These are phyloP conservation scores for Pseudogymnoascus sp. DNA, from an alignment of 2,329 filamentous ascomycete species.

Conservation along the genomic window DNA sequence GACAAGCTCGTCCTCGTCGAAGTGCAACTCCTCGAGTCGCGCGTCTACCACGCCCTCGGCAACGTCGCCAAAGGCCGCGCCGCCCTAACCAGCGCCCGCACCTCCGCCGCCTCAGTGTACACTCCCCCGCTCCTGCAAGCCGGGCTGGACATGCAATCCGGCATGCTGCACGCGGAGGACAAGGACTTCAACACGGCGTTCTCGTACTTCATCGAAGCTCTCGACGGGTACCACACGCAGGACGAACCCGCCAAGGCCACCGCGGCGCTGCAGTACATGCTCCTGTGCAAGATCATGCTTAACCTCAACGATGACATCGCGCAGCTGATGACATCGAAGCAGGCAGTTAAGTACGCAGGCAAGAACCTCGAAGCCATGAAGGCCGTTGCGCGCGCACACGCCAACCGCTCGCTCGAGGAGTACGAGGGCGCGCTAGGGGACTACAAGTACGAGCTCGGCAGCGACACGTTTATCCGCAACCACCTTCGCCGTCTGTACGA, in stretches of 20 bases:
- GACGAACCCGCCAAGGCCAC: conserved; percentile 86
- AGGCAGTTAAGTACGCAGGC: conserved; percentile 91
- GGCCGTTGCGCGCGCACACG: conserved; percentile 89
- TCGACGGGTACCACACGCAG: conserved; percentile 92
- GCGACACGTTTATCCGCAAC: conserved; percentile 92
- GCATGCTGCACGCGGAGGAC: conserved; percentile 97
- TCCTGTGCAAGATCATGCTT: conserved; percentile 99
- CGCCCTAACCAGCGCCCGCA: conserved; percentile 87
- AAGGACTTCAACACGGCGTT: conserved; percentile 98
- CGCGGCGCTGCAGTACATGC: conserved; percentile 97
- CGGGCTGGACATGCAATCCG: conserved; percentile 97
- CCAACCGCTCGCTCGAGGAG: conserved; percentile 91
- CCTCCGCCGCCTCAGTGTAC: conserved; percentile 93
- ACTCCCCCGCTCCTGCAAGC: conserved; percentile 92
- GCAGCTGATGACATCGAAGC: conserved; percentile 88
- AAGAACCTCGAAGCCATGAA: conserved; percentile 99
- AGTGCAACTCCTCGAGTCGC: conserved; percentile 92
- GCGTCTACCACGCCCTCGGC: conserved; percentile 93
- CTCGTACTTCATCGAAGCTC: conserved; percentile 98
- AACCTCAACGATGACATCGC: conserved; percentile 96
- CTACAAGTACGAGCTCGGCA: conserved; percentile 88
- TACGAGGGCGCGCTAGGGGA: conserved; percentile 87
- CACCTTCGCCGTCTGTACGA: conserved; percentile 94
- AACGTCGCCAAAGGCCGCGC: conserved; percentile 95
- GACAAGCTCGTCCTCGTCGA: conserved; percentile 98